Percentiles rank a stretch among this genome's conserved stretches.
These are phyloP conservation scores for Xylaria flabelliformis DNA, from an alignment of 495 filamentous ascomycete species.

Conservation along the genomic window DNA sequence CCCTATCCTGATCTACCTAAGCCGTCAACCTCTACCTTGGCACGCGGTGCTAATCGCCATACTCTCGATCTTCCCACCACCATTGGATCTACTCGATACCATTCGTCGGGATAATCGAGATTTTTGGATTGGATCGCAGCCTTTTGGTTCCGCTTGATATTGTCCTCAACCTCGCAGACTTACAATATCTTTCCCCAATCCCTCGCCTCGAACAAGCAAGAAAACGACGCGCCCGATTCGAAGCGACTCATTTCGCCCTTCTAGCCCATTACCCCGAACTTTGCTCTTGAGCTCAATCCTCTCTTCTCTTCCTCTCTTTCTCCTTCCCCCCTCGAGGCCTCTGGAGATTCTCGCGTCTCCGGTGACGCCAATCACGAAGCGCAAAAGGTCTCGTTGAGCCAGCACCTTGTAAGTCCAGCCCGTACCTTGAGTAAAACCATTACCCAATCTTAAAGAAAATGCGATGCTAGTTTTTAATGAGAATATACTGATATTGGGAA, in stretches of 20 bases:
- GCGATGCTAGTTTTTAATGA: neutral
- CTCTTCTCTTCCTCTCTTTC: neutral
- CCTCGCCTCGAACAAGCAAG: slow-evolving; percentile 5
- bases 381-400: neutral
- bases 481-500: neutral
- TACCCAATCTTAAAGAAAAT: neutral
- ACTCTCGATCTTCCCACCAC: slow-evolving; percentile 19
- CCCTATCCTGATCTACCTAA: neutral
- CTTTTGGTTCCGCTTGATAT: slow-evolving; percentile 29
- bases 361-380: neutral
- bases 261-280: neutral
- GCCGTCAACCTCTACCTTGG: neutral
- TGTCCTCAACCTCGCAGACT: slow-evolving; percentile 28
- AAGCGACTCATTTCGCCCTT: slow-evolving; percentile 9
- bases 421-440: neutral
- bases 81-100: slow-evolving; percentile 30
- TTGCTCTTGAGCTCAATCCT: neutral
- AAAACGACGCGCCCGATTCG: neutral
- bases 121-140: slow-evolving; percentile 31
- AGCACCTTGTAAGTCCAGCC: neutral
- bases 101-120: slow-evolving; percentile 20
- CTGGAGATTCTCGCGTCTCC: neutral
- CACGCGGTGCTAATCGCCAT: slow-evolving; percentile 6
- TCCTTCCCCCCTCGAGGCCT: neutral
- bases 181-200: slow-evolving; percentile 30